phyloP scores from a whole-genome alignment of 164 flowering plant genomes.

The Warburgia ugandensis region DNA sequence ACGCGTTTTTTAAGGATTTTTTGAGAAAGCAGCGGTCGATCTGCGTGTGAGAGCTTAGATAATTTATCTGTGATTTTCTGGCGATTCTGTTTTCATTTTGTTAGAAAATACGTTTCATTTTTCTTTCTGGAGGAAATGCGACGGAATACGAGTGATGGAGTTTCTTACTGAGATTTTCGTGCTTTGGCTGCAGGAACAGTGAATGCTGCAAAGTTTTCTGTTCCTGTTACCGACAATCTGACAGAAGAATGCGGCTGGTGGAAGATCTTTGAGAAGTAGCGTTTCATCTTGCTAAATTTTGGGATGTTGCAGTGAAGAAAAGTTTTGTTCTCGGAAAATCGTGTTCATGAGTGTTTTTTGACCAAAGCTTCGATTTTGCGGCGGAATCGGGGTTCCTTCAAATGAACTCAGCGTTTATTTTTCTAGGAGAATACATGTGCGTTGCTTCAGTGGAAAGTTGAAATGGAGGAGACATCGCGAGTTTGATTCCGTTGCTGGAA shows the following conservation, averaged over 20 bases:
- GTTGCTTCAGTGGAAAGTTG: neutral
- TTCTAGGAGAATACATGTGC: neutral
- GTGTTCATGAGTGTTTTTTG: neutral
- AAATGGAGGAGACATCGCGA: neutral
- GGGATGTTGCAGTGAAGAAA: neutral
- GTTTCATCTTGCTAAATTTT: neutral
- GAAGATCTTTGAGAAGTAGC: too few relatives aligned
- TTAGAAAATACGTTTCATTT: neutral
- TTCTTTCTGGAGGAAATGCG: too few relatives aligned
- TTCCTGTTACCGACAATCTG: too few relatives aligned
- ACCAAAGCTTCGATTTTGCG: neutral
- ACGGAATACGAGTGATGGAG: too few relatives aligned
- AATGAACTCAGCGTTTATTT: neutral
- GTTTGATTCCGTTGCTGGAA: neutral
- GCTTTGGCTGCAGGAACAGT: neutral
- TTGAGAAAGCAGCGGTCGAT: neutral
- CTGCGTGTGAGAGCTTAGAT: neutral
- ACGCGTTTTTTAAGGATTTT: neutral
- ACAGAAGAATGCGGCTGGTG: too few relatives aligned
- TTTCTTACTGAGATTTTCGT: neutral
- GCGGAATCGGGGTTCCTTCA: neutral
- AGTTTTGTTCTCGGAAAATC: neutral
- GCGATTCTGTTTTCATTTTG: neutral
- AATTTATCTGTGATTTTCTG: neutral
- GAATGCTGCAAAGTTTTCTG: neutral